Conservation (phyloP, 257 asterid genomes). For the Solanum verrucosum region DNA sequence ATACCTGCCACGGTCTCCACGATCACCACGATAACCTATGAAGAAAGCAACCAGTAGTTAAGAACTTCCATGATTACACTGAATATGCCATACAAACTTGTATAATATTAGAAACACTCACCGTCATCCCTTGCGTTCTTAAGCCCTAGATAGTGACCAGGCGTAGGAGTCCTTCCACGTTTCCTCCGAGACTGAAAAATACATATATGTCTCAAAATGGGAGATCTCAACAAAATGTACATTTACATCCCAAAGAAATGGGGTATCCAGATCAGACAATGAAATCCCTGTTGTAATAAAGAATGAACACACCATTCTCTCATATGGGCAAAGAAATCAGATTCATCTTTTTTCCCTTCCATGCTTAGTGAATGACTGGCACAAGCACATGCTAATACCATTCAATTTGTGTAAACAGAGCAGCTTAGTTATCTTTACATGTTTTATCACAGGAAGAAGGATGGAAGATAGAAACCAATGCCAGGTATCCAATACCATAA, state of each 20-base stretch:
- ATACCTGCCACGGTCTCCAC: constrained; percentile 55
- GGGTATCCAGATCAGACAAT: neutral
- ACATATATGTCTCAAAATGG: neutral
- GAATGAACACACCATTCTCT: neutral
- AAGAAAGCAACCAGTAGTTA: constrained; percentile 8
- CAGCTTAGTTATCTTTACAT: neutral
- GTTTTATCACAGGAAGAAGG: neutral
- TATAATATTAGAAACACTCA: constrained; percentile 20
- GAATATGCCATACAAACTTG: neutral
- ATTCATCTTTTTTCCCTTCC: neutral
- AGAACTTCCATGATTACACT: neutral
- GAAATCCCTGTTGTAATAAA: neutral
- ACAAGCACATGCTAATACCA: neutral
- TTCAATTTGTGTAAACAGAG: neutral
- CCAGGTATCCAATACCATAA: constrained; percentile 81
- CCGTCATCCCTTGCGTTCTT: constrained; percentile 78
- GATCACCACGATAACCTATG: constrained; percentile 52
- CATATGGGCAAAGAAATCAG: neutral
- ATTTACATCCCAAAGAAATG: neutral
- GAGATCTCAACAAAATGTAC: neutral
- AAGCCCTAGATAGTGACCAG: constrained; percentile 97
- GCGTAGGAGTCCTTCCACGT: constrained; percentile 69
- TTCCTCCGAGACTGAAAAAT: constrained; percentile 36
- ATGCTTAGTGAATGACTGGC: neutral
- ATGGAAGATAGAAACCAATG: constrained; percentile 32